Percentiles rank a stretch among this genome's conserved stretches.
Conservation (phyloP, 257 asterid species). For the Phtheirospermum japonicum region DNA sequence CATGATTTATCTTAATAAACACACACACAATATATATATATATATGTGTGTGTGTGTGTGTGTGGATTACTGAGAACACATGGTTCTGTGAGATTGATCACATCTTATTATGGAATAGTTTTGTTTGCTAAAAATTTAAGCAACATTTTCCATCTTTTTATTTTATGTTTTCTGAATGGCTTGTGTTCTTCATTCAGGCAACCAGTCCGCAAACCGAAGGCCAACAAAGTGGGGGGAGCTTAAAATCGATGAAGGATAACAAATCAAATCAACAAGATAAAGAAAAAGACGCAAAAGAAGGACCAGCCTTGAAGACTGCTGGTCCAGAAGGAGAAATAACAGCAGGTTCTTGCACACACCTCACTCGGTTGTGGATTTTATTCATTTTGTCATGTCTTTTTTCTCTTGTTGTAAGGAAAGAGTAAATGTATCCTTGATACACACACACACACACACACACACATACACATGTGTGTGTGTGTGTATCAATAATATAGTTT, state of each 20-base stretch:
- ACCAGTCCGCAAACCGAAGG: slow-evolving; percentile 91
- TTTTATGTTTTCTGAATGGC: not conserved
- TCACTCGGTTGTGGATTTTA: slow-evolving; percentile 6
- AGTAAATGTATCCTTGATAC: no score
- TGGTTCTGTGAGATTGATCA: no score
- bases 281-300: slow-evolving; percentile 73
- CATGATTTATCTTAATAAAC: not conserved
- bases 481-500: not conserved
- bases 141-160: slow-evolving; percentile 4
- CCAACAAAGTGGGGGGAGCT: slow-evolving; percentile 77
- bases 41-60: not conserved
- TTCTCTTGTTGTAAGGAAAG: not conserved
- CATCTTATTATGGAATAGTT: not conserved
- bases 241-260: slow-evolving; percentile 78
- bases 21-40: no score
- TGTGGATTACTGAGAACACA: not conserved
- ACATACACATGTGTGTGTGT: no score
- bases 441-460: no score
- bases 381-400: not conserved
- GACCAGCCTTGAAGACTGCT: slow-evolving; percentile 70
- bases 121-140: not conserved
- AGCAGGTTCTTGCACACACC: slow-evolving; percentile 58
- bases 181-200: slow-evolving; percentile 42
- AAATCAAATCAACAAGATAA: slow-evolving; percentile 61
- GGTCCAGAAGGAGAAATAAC: slow-evolving; percentile 97